Evolutionary conservation across 1,139 yeast genomes (phyloP), one percentile per base, ranked within the genome.

Genomic region (Kodamaea fungicola): DNA sequence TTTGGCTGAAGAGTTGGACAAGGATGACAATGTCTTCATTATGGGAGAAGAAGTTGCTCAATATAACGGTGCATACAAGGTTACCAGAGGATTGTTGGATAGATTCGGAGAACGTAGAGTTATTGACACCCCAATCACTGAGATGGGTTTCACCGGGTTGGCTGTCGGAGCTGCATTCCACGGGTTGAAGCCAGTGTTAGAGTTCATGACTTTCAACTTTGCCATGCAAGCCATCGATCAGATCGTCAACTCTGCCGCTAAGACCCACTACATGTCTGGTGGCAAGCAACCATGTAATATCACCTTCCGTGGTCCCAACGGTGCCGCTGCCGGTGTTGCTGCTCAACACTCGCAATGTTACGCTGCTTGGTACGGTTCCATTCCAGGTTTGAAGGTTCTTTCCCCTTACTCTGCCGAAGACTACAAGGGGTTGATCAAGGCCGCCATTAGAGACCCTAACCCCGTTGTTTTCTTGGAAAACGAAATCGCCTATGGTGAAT

Each of bases 211-310:
- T 30, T 90, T 90, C 74, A 92, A 94, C 78, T 92, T 94, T 63
- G 97, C 98, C 58, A 89, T 92, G 98, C 98, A 92, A 74, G 86
- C 98, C 50, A 92, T 92, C 63, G 99, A 92, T 67, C 98, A 92
- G 54, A 92, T 92, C 64, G 78, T 92, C 69, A 92, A 92, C 78
- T 90, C 97, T 41, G 98, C 97, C 43, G 99, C 97, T 44, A 94
- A 92, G 77, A 92, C 98, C 34, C 87, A 82, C 68, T 92, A 92
- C 74, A 92, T 92, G 99, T 86, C 97, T 46, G 99, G 99, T 64
- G 99, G 99, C 74, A 85, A 82, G 49, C 97, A 90, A 70, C 90
- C 90, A 45, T 90, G 97, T 75, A 90, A 87, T 68, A 87, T 92
- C 59, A 90, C 96, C 37, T 94, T 94, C 78, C 84, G 98, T 71